Conservation (phyloP, 2,329 filamentous ascomycete species). For the Fusarium sp. region DNA sequence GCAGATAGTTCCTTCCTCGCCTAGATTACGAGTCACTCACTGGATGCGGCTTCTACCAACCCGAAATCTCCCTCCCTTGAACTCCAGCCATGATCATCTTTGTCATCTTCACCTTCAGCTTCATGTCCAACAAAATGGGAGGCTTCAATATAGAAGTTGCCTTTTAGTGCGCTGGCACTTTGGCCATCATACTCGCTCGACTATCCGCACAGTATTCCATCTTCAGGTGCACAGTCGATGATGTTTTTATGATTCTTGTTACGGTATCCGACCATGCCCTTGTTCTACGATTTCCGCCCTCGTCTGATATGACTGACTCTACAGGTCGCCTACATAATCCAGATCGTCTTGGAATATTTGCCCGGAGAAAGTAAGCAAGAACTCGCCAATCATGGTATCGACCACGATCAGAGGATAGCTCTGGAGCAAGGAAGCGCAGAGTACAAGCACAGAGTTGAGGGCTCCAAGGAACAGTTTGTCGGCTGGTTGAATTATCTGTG, state of each 20-base stretch:
- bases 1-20: background rate
- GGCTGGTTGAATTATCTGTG: constrained; percentile 61
- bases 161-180: background rate
- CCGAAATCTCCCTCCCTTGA: background rate
- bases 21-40: too few species aligned
- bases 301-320: background rate
- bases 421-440: constrained; percentile 55
- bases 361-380: constrained; percentile 56
- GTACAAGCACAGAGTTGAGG: constrained; percentile 49
- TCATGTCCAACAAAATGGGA: constrained; percentile 3
- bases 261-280: constrained; percentile 48
- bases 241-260: constrained; percentile 49
- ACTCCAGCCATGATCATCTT: background rate
- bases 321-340: constrained; percentile 59
- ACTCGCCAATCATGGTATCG: constrained; percentile 64
- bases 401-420: constrained; percentile 54
- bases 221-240: constrained; percentile 50
- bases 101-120: background rate
- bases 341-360: constrained; percentile 59
- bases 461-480: constrained; percentile 62
- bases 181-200: constrained; percentile 48
- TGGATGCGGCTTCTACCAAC: too few species aligned
- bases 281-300: constrained; percentile 56
- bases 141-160: constrained; percentile 49
- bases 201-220: constrained; percentile 49